phyloP scores from a whole-genome alignment of 176 grass and related monocot genomes.

The Carex myosuroides region DNA sequence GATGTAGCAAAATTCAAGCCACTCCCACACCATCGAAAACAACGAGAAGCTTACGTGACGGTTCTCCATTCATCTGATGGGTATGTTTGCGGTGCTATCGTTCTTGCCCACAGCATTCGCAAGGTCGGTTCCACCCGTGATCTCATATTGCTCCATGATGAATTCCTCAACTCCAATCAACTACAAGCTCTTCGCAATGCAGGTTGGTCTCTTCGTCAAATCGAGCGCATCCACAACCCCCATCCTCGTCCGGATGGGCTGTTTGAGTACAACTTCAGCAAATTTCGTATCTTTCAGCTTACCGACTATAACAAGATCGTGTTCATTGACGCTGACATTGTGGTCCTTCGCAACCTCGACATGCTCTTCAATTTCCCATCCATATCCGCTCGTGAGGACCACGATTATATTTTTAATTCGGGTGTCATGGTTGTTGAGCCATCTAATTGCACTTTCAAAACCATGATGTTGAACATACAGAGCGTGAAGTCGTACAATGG shows the following conservation, averaged over 20 bases:
- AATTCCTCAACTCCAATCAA: conserved; percentile 28
- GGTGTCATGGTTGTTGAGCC: conserved; percentile 89
- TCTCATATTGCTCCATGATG: conserved; percentile 25
- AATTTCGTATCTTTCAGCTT: conserved; percentile 88
- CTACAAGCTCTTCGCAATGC: conserved; percentile 37
- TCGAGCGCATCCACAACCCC: conserved; percentile 79
- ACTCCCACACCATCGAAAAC: neutral
- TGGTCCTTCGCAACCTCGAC: conserved; percentile 76
- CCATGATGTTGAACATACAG: conserved; percentile 32
- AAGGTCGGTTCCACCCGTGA: conserved; percentile 1
- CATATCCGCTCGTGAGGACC: conserved; percentile 59
- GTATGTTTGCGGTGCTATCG: conserved; percentile 33
- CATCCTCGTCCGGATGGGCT: conserved; percentile 39
- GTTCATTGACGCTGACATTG: conserved; percentile 87
- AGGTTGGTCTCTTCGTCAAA: conserved; percentile 45
- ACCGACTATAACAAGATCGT: conserved; percentile 66
- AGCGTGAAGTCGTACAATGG: conserved; percentile 74
- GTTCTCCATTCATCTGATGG: conserved; percentile 30
- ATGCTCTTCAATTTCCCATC: conserved; percentile 64
- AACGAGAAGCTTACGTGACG: conserved; percentile 25
- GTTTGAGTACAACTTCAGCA: conserved; percentile 99
- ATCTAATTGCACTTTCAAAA: conserved; percentile 62
- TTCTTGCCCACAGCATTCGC: conserved; percentile 27
- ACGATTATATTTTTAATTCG: conserved; percentile 62
- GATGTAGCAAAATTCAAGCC: neutral